Conservation (phyloP, 2,329 filamentous ascomycete genomes). For the Fusarium penzigii region DNA sequence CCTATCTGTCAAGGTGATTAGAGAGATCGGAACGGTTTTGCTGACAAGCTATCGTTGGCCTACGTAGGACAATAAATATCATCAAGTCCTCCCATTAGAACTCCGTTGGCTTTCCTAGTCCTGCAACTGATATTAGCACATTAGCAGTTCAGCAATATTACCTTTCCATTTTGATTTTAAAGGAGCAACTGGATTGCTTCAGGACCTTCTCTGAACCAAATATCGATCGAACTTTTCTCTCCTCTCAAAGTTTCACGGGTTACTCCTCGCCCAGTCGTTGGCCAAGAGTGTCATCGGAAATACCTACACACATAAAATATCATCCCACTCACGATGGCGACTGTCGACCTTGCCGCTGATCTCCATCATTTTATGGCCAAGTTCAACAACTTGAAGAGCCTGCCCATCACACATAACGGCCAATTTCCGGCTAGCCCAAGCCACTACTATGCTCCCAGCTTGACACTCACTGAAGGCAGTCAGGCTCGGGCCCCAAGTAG, state of each 20-base stretch:
- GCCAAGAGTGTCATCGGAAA: no score
- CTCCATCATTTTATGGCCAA: no score
- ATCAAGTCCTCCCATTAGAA: not conserved
- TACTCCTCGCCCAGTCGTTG: no score
- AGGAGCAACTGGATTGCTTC: not conserved
- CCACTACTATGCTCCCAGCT: slow-evolving; percentile 11
- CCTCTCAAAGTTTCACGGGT: not conserved
- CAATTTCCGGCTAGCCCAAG: not conserved
- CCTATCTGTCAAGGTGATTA: not conserved
- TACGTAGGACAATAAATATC: not conserved
- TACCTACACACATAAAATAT: no score
- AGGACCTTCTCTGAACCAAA: not conserved
- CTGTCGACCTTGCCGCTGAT: no score
- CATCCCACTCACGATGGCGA: no score
- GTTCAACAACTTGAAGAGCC: no score
- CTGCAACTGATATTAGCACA: not conserved
- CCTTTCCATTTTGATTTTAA: not conserved
- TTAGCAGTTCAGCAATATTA: not conserved
- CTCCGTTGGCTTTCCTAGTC: not conserved
- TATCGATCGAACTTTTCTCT: not conserved
- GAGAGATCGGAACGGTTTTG: not conserved
- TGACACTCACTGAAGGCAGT: slow-evolving; percentile 11
- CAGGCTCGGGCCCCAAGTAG: not conserved
- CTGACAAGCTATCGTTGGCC: not conserved
- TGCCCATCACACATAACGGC: no score